phyloP scores from a whole-genome alignment of 345 rosid genomes.

The Melastoma malabathricum region DNA sequence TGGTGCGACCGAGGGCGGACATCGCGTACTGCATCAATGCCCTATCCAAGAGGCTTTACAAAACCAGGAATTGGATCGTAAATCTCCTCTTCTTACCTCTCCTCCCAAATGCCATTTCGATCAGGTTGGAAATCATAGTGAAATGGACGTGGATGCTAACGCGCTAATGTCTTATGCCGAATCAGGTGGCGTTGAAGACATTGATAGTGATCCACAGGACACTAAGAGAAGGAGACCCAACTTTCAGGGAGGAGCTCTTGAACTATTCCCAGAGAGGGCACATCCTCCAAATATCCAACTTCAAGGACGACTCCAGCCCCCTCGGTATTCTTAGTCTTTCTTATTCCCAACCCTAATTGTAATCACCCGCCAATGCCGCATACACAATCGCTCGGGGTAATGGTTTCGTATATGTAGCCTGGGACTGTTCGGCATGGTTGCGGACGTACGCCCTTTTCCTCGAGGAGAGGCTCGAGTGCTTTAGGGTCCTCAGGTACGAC shows the following conservation, averaged over 20 bases:
- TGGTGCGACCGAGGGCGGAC: conserved; percentile 79
- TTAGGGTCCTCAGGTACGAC: conserved; percentile 59
- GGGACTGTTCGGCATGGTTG: conserved; percentile 98
- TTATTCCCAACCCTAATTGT: background rate
- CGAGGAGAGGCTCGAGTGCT: conserved; percentile 90
- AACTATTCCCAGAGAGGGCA: conserved; percentile 62
- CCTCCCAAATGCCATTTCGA: background rate
- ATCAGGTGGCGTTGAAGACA: conserved; percentile 78
- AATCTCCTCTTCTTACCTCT: conserved; percentile 4
- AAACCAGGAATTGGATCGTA: conserved; percentile 85
- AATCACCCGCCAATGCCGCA: background rate
- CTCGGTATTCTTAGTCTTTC: conserved; percentile 29
- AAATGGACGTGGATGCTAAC: no score
- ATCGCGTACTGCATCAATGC: conserved; percentile 91
- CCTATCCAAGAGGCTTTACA: conserved; percentile 69
- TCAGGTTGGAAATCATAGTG: background rate
- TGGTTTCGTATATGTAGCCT: conserved; percentile 35
- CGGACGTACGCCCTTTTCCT: conserved; percentile 78
- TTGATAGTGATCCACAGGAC: conserved; percentile 94
- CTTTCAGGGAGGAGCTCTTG: conserved; percentile 76
- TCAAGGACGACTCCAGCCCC: conserved; percentile 90
- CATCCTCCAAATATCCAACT: conserved; percentile 78
- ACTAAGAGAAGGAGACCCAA: conserved; percentile 91
- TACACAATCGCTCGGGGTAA: background rate
- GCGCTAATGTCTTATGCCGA: background rate